These are phyloP conservation scores for Parietaria judaica DNA, from an alignment of 306 rosid species.

Conservation along the genomic window DNA sequence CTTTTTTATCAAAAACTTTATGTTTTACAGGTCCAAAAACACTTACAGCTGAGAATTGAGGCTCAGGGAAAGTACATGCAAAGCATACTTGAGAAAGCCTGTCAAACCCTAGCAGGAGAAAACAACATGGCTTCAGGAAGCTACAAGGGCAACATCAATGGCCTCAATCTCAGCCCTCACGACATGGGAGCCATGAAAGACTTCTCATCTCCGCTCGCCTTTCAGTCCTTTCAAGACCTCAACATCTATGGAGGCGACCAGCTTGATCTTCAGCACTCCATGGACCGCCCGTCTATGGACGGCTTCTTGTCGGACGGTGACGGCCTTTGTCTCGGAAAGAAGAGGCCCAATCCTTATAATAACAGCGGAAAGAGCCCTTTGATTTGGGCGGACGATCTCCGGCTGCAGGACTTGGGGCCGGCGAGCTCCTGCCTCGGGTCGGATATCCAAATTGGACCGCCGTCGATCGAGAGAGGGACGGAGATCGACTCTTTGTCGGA, in stretches of 20 bases:
- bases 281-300: constrained; percentile 52
- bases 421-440: constrained; percentile 63
- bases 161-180: constrained; percentile 20
- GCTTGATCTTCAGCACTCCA: constrained; percentile 44
- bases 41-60: constrained; percentile 90
- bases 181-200: constrained; percentile 38
- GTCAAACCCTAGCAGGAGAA: constrained; percentile 97
- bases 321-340: constrained; percentile 47
- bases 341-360: constrained; percentile 53
- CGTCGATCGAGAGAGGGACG: constrained; percentile 40
- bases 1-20: not conserved
- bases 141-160: constrained; percentile 36
- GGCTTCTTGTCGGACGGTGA: constrained; percentile 43
- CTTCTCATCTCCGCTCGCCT: constrained; percentile 57
- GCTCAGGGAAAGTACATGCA: constrained; percentile 99
- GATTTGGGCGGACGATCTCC: constrained; percentile 84
- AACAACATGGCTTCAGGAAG: constrained; percentile 50
- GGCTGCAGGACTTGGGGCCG: constrained; percentile 78
- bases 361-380: constrained; percentile 71
- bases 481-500: constrained; percentile 61
- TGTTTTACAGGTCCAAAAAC: constrained; percentile 71
- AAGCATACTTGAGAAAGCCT: constrained; percentile 93
- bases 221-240: constrained; percentile 85
- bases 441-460: constrained; percentile 49
- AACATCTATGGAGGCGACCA: constrained; percentile 72